Evolutionary conservation across 257 asterid genomes (phyloP).

Genomic region (Agastache rugosa): DNA sequence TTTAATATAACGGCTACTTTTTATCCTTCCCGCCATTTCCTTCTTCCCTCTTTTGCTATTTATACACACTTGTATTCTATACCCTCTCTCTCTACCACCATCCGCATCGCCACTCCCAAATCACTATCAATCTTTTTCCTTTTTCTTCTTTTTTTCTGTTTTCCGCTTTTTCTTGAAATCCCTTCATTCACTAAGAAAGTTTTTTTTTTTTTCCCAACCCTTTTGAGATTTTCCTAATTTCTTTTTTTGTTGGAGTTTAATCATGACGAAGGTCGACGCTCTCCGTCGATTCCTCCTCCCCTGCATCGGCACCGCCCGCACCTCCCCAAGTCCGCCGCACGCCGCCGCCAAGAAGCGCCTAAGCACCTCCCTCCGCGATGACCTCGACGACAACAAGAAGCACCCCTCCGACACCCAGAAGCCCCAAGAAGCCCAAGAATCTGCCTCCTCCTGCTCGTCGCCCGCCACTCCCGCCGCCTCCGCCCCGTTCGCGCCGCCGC

Average conservation of each 20-base stretch:
- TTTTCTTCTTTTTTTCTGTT: background rate
- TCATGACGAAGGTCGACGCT: slow-evolving; percentile 72
- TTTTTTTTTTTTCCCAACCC: background rate
- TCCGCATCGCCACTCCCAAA: background rate
- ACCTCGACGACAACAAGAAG: slow-evolving; percentile 44
- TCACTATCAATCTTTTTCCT: background rate
- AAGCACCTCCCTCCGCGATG: slow-evolving; percentile 93
- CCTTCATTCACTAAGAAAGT: slow-evolving; percentile 12
- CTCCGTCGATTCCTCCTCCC: slow-evolving; percentile 89
- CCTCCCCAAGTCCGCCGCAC: slow-evolving; percentile 51
- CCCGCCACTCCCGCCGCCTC: slow-evolving; percentile 37
- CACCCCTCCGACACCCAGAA: slow-evolving; percentile 11
- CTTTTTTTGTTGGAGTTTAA: background rate
- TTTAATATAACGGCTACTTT: slow-evolving; percentile 42
- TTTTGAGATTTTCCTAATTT: background rate
- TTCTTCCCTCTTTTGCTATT: slow-evolving; percentile 1
- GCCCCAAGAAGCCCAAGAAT: slow-evolving; percentile 34
- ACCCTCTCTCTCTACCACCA: background rate
- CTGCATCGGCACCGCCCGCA: slow-evolving; percentile 63
- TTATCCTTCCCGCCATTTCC: slow-evolving; percentile 56
- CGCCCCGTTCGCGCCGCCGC: slow-evolving; percentile 52
- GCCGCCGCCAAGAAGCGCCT: slow-evolving; percentile 73
- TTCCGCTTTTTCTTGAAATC: background rate
- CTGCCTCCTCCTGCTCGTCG: slow-evolving; percentile 52
- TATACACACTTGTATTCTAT: background rate